Evolutionary conservation across 2,329 filamentous ascomycete species (phyloP).

Genomic region (Penicillium glabrum): DNA sequence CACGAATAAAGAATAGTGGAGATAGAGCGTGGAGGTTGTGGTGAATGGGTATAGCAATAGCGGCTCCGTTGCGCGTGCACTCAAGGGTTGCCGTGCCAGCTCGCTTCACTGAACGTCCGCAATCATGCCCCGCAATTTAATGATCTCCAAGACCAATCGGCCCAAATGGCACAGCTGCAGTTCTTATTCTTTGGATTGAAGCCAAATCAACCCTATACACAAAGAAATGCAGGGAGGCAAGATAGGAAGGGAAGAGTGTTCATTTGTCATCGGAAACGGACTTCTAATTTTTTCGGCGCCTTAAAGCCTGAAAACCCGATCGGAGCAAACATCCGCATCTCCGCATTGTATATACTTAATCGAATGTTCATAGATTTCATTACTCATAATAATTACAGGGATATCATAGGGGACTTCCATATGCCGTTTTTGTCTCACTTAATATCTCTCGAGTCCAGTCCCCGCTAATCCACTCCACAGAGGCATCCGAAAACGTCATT

Average conservation of each 20-base stretch:
- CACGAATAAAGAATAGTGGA: not conserved
- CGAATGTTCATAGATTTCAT: not conserved
- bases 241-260: not conserved
- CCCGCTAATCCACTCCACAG: not conserved
- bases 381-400: slow-evolving; percentile 1
- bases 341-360: not conserved
- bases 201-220: not conserved
- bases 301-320: not conserved
- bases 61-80: not conserved
- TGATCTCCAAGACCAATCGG: not conserved
- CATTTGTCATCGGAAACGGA: not conserved
- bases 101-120: not conserved
- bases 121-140: slow-evolving; percentile 11
- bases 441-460: not conserved
- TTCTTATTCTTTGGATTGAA: not conserved
- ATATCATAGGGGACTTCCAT: not conserved
- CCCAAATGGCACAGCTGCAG: not conserved
- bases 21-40: not conserved
- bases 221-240: not conserved
- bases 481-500: not conserved
- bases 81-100: slow-evolving; percentile 16
- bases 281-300: not conserved
- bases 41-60: not conserved
- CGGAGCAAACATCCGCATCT: not conserved
- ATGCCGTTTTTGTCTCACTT: not conserved